Evolutionary conservation across 1,139 yeast species (phyloP).

Genomic region (Suhomyces maxii): DNA sequence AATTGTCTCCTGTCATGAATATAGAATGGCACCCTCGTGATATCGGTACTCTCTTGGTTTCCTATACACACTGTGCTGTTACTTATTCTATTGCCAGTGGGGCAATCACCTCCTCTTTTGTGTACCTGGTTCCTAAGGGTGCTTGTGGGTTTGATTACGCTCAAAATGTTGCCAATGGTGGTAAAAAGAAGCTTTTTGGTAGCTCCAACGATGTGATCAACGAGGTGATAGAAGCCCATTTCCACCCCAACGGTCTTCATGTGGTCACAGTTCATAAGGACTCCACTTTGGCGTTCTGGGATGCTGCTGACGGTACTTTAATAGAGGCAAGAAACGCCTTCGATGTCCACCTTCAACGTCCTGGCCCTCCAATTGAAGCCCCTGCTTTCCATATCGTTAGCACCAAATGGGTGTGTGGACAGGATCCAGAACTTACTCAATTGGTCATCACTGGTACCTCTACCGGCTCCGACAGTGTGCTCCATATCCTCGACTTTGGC

Average conservation of each 20-base stretch:
- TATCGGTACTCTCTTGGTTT: constrained; percentile 70
- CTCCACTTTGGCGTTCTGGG: constrained; percentile 91
- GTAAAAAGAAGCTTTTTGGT: constrained; percentile 45
- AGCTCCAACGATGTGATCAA: constrained; percentile 48
- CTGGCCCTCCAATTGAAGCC: constrained; percentile 31
- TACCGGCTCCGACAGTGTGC: constrained; percentile 46
- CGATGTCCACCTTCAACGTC: constrained; percentile 63
- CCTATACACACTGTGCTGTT: constrained; percentile 70
- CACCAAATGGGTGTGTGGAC: constrained; percentile 72
- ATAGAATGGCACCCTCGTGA: constrained; percentile 89
- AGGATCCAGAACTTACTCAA: constrained; percentile 78
- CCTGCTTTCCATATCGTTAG: constrained; percentile 33
- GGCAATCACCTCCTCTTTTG: constrained; percentile 54
- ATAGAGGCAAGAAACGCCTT: constrained; percentile 73
- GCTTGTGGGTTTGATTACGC: constrained; percentile 37
- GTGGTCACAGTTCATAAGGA: constrained; percentile 76
- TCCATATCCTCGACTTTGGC: constrained; percentile 76
- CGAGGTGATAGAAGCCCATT: constrained; percentile 60
- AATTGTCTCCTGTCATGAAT: constrained; percentile 60
- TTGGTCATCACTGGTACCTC: constrained; percentile 59
- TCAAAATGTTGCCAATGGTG: constrained; percentile 36
- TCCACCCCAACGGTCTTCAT: constrained; percentile 94
- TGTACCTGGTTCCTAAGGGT: constrained; percentile 50
- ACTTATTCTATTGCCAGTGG: constrained; percentile 66
- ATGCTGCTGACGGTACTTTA: constrained; percentile 70